Evolutionary conservation across 2,329 filamentous ascomycete genomes (phyloP).

Genomic region (Phyllosticta citribraziliensis): DNA sequence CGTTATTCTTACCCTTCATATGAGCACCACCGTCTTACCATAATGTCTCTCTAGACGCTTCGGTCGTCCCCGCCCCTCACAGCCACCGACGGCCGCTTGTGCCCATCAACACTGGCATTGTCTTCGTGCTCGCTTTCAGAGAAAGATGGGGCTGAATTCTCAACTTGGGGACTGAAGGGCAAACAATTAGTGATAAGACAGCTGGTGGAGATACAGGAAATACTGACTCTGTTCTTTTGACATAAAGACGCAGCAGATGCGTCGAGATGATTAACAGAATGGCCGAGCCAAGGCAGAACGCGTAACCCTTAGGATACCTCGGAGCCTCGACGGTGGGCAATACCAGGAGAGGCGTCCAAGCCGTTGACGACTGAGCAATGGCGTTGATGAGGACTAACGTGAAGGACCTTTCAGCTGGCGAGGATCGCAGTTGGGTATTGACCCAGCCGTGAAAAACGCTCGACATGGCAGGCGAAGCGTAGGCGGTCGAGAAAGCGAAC

Average conservation of each 20-base stretch:
- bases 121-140: neutral
- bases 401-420: slow-evolving; percentile 39
- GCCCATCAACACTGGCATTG: neutral
- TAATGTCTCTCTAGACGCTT: neutral
- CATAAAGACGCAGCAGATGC: neutral
- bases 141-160: neutral
- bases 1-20: too few relatives aligned
- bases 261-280: neutral
- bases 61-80: neutral
- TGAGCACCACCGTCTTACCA: neutral
- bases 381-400: slow-evolving; percentile 43
- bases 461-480: slow-evolving; percentile 42
- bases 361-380: slow-evolving; percentile 45
- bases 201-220: neutral
- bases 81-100: neutral
- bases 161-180: neutral
- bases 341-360: slow-evolving; percentile 45
- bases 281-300: slow-evolving; percentile 20
- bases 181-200: neutral
- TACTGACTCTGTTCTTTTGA: neutral
- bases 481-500: slow-evolving; percentile 45
- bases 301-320: slow-evolving; percentile 34
- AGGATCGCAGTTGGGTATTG: slow-evolving; percentile 40
- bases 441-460: slow-evolving; percentile 49
- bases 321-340: slow-evolving; percentile 40